Evolutionary conservation across 306 rosid genomes (phyloP).

Genomic region (Cyclanthera cordifolia): DNA sequence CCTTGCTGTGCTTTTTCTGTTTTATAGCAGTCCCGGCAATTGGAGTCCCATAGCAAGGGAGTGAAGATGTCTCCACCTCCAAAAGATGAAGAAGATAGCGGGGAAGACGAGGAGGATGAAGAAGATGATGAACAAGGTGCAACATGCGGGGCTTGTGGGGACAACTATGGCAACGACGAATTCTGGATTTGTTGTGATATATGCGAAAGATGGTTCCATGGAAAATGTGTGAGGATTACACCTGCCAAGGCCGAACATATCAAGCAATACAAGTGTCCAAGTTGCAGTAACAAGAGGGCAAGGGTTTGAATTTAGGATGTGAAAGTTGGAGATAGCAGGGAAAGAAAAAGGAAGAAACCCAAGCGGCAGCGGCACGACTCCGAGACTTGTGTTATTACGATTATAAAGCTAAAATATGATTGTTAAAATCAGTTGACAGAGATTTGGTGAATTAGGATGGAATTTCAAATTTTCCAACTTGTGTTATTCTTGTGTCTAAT

Average conservation of each 20-base stretch:
- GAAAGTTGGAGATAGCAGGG: constrained; percentile 20
- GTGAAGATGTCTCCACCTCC: constrained; percentile 80
- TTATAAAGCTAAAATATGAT: constrained; percentile 37
- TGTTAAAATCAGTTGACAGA: constrained; percentile 38
- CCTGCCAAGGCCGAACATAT: constrained; percentile 77
- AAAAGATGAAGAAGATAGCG: constrained; percentile 92
- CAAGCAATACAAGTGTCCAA: constrained; percentile 77
- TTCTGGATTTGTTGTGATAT: constrained; percentile 74
- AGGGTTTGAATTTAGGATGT: constrained; percentile 38
- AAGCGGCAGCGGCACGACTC: constrained; percentile 22
- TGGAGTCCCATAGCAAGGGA: constrained; percentile 71
- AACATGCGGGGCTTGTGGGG: constrained; percentile 71
- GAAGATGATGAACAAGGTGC: constrained; percentile 50
- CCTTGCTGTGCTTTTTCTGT: constrained; percentile 21
- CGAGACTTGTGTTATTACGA: constrained; percentile 34
- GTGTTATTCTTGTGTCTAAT: constrained; percentile 39
- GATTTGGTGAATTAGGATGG: constrained; percentile 51
- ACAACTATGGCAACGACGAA: constrained; percentile 54
- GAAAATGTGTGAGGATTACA: constrained; percentile 68
- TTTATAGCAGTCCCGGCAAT: constrained; percentile 53
- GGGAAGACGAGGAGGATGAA: constrained; percentile 55
- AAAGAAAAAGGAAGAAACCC: constrained; percentile 14
- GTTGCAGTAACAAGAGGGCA: constrained; percentile 71
- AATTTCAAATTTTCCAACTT: constrained; percentile 55
- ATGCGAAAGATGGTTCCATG: constrained; percentile 78